Evolutionary conservation across 768 basidiomycete species (phyloP), one percentile per base, ranked within the genome.

Genomic region (Suillus decipiens): DNA sequence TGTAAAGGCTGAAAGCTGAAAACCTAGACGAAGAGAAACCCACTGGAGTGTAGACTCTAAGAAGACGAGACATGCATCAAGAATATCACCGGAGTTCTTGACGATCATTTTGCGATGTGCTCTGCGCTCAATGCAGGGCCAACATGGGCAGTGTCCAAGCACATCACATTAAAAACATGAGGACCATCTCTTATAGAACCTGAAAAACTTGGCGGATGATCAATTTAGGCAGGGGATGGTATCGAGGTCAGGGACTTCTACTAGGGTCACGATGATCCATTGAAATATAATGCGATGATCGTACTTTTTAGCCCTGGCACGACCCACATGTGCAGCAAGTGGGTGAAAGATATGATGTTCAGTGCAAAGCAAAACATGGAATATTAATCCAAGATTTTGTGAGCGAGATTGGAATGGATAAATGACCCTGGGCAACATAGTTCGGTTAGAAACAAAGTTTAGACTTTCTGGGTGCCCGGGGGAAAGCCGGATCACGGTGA

Each of bases 101-200:
- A 41, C 39, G 56, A 57, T 57, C 56, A 57, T 41, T 41, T 57
- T 39, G 56, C 24, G 56, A 57, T 57, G 56, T 17, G 6, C 10
- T 1, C 22, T 10, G 10, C 36, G 53, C 34, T 14, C n/a, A 11
- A 34, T 37, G 31, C 56, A 57, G 39, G 56, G 39, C 37, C 37
- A 56, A 56, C 24, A 31, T 33, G 31, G 37, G 28, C 24, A 57
- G 24, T 39, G 10, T 31, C 1, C 17, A 28, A 31, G 24, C 6
- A 41, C 8, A 57, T 57, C 28, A 57, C 8, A 57, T 57, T 41
- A 57, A 57, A 57, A 57, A 28, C 56, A 57, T 22, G 56, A 57
- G 56, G 56, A 17, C 19, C 22, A 41, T 41, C 28, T 28, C 12
- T 28, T 42, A 41, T 28, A 31, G 37, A 17, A 31, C 17, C 3